Evolutionary conservation across 257 asterid genomes (phyloP).

Genomic region (Ophiorrhiza pumila): DNA sequence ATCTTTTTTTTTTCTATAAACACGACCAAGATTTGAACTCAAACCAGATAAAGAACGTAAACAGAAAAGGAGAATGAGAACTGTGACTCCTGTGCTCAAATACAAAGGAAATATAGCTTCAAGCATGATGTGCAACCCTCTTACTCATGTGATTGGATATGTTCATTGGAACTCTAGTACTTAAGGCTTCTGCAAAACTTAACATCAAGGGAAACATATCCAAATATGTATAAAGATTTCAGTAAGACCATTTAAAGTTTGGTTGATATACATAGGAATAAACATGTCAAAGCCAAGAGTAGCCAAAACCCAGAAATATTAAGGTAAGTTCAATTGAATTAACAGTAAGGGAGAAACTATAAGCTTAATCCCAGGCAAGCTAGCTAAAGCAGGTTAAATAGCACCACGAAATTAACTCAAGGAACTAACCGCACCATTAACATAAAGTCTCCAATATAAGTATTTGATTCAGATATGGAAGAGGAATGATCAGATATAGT

Average conservation of each 20-base stretch:
- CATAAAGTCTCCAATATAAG: neutral
- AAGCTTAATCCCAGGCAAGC: neutral
- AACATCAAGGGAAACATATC: neutral
- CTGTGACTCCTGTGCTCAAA: neutral
- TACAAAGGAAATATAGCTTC: neutral
- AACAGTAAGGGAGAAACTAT: neutral
- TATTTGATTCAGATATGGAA: neutral
- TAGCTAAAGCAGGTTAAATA: neutral
- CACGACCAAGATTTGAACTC: neutral
- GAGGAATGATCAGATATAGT: conserved; percentile 9
- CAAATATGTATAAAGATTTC: neutral
- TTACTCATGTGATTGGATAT: neutral
- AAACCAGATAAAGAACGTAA: neutral
- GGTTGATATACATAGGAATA: neutral
- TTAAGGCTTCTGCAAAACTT: neutral
- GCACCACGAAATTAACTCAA: neutral
- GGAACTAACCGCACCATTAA: neutral
- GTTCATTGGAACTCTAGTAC: too few relatives aligned
- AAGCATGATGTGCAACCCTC: neutral
- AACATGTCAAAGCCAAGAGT: neutral
- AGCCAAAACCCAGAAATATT: neutral
- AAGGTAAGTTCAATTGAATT: neutral
- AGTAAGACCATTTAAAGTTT: neutral
- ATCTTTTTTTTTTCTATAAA: neutral
- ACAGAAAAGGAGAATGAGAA: too few relatives aligned